These are phyloP conservation scores for Elongisporangium prolatum DNA, from an alignment of 352 stramenopile genomes.

Conservation along the genomic window DNA sequence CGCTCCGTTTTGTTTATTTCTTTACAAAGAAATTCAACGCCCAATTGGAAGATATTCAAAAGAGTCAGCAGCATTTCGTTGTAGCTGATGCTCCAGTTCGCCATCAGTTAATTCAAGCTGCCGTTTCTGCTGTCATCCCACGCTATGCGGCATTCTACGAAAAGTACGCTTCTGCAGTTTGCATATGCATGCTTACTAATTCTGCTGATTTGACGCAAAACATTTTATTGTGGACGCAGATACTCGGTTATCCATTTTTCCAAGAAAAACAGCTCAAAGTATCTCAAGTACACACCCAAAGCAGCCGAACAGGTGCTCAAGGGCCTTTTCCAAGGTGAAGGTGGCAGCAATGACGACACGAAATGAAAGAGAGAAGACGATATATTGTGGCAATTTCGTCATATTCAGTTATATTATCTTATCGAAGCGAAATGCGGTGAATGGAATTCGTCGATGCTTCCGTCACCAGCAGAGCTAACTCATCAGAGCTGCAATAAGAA, in stretches of 20 bases:
- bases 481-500: conserved; percentile 30
- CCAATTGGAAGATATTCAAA: conserved; percentile 62
- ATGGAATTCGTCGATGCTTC: conserved; percentile 75
- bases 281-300: conserved; percentile 86
- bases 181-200: too few species aligned
- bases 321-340: conserved; percentile 74
- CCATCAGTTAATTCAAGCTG: conserved; percentile 80
- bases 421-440: conserved; percentile 37
- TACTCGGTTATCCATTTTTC: conserved; percentile 90
- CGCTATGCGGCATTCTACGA: conserved; percentile 90
- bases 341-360: conserved; percentile 5
- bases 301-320: conserved; percentile 77
- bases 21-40: conserved; percentile 62
- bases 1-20: not conserved
- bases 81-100: conserved; percentile 85
- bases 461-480: conserved; percentile 62
- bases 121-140: conserved; percentile 80
- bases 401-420: not conserved
- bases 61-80: conserved; percentile 67
- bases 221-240: conserved; percentile 17
- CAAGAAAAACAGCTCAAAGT: conserved; percentile 88
- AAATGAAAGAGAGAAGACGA: not conserved
- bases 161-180: conserved; percentile 52
- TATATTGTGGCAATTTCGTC: not conserved
- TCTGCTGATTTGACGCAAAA: not conserved